These are phyloP conservation scores for Teunomyces stri DNA, from an alignment of 805 yeast genomes.

Conservation along the genomic window DNA sequence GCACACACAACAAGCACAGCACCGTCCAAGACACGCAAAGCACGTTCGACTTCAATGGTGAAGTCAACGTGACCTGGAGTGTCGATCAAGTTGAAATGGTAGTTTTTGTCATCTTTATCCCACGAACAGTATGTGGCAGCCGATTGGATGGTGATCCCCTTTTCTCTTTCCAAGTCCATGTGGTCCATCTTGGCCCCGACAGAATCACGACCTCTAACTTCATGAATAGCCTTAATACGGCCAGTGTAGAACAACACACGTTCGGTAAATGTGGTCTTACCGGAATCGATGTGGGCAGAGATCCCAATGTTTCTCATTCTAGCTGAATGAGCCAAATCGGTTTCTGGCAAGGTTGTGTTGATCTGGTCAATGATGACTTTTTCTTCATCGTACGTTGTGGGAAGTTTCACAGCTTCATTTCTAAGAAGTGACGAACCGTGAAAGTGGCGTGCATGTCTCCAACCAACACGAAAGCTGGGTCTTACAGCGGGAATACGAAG, in stretches of 20 bases:
- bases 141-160: slow-evolving; percentile 97
- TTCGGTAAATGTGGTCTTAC: slow-evolving; percentile 97
- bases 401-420: slow-evolving; percentile 16
- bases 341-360: slow-evolving; percentile 44
- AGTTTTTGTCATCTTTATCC: slow-evolving; percentile 68
- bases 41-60: slow-evolving; percentile 98
- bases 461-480: background rate
- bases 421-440: slow-evolving; percentile 1
- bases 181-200: slow-evolving; percentile 99
- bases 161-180: slow-evolving; percentile 97
- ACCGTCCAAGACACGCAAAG: slow-evolving; percentile 96
- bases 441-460: slow-evolving; percentile 3
- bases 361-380: slow-evolving; percentile 64
- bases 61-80: slow-evolving; percentile 99
- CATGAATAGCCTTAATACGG: slow-evolving; percentile 93
- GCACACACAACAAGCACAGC: slow-evolving; percentile 98
- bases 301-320: slow-evolving; percentile 92
- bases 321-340: slow-evolving; percentile 50
- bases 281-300: slow-evolving; percentile 97
- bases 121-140: slow-evolving; percentile 98
- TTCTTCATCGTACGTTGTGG: slow-evolving; percentile 66
- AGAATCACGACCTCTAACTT: slow-evolving; percentile 93
- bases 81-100: slow-evolving; percentile 92
- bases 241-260: slow-evolving; percentile 96
- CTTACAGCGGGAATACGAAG: slow-evolving; percentile 3